Base-by-base conservation (phyloP, 306 rosid species). In the Rosa rugosa region DNA sequence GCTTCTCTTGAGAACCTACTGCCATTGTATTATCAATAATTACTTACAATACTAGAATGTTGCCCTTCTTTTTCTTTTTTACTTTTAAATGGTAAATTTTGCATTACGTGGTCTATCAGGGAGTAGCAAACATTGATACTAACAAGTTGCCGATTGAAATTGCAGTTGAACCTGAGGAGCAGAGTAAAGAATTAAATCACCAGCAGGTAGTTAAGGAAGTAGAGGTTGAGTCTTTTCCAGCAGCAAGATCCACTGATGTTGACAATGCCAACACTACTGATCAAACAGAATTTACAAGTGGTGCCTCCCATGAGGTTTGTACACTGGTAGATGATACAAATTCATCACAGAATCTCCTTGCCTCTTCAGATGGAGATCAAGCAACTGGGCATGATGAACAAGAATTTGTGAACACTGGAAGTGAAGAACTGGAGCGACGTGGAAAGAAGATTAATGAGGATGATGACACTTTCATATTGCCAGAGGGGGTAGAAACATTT, bases 401-500 rank as follows among this genome's bases (percentile, higher is more conserved):
- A 80, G 65, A 42, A 63, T 14, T 12, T 73, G 44, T 77, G 62
- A 22, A 83, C 4, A 59, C 84, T 42, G 73, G 18, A 69, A 44
- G 45, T 16, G 31, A 46, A 31, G 83, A 23, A 68, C 36, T 31
- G 88, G 98, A 95, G 22, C 87, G 97, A n/a, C 90, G 90, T 46
- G 99, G 93, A 65, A 95, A 93, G 91, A 93, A 85, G 87, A 36
- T 71, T 45, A 77, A 83, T 34, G 99, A 94, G 22, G 98, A 92
- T 4, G 98, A 95, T 12, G 99, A 91, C 23, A 94, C 88, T 74
- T 93, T 95, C 86, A 44, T 69, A 54, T 81, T 95, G 77, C 99
- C 99, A 1, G 98, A 92, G 66, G 99, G 97, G 17, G 95, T 94
- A 82, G 99, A 91, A 78, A 97, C 99, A 75, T 83, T 94, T 20